phyloP scores from a whole-genome alignment of 1,284 basidiomycete genomes.

The Takashimella koratensis region DNA sequence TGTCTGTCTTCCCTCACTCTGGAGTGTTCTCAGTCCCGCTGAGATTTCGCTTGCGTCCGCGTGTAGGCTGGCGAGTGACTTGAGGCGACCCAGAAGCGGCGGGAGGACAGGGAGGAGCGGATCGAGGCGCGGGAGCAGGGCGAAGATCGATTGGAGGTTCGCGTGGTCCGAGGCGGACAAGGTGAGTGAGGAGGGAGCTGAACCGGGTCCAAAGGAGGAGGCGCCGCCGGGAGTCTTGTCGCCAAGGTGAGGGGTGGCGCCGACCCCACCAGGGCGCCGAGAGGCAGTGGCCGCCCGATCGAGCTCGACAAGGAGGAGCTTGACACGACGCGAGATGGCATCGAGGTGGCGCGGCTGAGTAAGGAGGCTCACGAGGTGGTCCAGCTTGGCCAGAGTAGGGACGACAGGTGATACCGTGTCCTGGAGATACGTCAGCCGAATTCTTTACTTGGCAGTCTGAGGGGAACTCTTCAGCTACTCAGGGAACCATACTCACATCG shows the following conservation, averaged over 20 bases:
- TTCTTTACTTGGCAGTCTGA: neutral
- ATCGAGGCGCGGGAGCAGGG: constrained; percentile 73
- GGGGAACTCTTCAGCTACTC: constrained; percentile 7
- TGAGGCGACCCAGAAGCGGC: constrained; percentile 80
- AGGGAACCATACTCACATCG: neutral
- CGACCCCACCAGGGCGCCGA: constrained; percentile 32
- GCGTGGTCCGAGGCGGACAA: constrained; percentile 56
- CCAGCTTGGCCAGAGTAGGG: constrained; percentile 73
- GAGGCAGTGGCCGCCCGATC: constrained; percentile 68
- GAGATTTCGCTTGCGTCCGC: constrained; percentile 71
- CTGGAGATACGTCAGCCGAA: constrained; percentile 40
- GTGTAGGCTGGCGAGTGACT: constrained; percentile 78
- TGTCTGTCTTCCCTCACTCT: constrained; percentile 64
- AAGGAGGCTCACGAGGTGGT: constrained; percentile 70
- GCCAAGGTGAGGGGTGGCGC: constrained; percentile 24
- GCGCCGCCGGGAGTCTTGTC: constrained; percentile 49
- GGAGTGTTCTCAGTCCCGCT: constrained; percentile 59
- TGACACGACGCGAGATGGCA: constrained; percentile 89
- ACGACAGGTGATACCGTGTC: constrained; percentile 70
- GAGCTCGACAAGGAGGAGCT: constrained; percentile 85
- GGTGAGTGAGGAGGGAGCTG: constrained; percentile 8
- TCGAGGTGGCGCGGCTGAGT: constrained; percentile 96
- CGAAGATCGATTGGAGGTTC: constrained; percentile 59
- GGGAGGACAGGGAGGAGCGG: constrained; percentile 86
- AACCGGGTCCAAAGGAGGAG: constrained; percentile 7